These are phyloP conservation scores for Rhizopogon roseolus DNA, from an alignment of 768 basidiomycete species.

Conservation along the genomic window DNA sequence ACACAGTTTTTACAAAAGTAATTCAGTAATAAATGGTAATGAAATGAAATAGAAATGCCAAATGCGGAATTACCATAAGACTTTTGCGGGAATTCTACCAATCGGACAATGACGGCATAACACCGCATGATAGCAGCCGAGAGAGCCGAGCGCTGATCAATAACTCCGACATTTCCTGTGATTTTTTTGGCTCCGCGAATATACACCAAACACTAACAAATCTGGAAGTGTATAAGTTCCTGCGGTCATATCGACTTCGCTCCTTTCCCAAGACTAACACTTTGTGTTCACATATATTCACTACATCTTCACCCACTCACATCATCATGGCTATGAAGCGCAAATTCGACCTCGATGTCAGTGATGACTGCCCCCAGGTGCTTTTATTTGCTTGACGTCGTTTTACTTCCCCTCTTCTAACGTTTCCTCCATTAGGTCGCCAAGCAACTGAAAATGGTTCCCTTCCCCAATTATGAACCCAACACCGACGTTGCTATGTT, in stretches of 20 bases:
- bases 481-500: slow-evolving; percentile 72
- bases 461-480: slow-evolving; percentile 62
- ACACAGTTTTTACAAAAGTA: not conserved
- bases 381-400: slow-evolving; percentile 11
- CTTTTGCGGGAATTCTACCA: slow-evolving; percentile 15
- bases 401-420: slow-evolving; percentile 17
- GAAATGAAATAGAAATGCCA: not conserved
- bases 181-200: slow-evolving; percentile 17
- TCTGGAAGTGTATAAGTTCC: slow-evolving; percentile 24
- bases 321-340: slow-evolving; percentile 65
- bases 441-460: slow-evolving; percentile 72
- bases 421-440: slow-evolving; percentile 34
- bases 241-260: slow-evolving; percentile 14
- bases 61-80: slow-evolving; percentile 1
- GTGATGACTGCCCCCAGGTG: slow-evolving; percentile 49
- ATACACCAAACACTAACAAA: slow-evolving; percentile 21
- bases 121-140: not conserved
- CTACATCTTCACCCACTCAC: slow-evolving; percentile 7
- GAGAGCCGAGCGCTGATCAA: slow-evolving; percentile 12
- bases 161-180: slow-evolving; percentile 11
- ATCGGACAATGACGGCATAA: slow-evolving; percentile 22
- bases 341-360: slow-evolving; percentile 60
- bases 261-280: slow-evolving; percentile 22
- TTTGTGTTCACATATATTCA: slow-evolving; percentile 4
- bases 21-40: not conserved